Evolutionary conservation across 768 basidiomycete species (phyloP), one percentile per base, ranked within the genome.

Genomic region (Favolaschia claudopus): DNA sequence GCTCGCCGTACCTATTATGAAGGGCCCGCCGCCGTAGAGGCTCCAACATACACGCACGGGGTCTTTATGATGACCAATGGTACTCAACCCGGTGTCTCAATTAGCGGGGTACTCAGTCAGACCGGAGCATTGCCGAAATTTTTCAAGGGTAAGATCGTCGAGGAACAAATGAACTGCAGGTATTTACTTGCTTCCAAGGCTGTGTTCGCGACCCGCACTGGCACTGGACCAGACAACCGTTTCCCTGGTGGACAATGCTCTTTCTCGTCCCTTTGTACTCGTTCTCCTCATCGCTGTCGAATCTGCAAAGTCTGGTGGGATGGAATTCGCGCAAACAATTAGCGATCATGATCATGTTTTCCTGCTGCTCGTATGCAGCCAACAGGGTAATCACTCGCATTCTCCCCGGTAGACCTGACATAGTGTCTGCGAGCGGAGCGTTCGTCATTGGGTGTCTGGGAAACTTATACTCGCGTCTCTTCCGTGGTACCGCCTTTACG

Each of bases 171-270:
- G 20, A 38, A 34, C 63, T 45, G 40, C 76, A 7, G 56, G 56
- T 27, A 69, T 71, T 55, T 67, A 67, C 5, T 72, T 42, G 22
- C 24, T 67, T 75, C 55, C 51, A 70, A 90, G 91, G 90, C 24
- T 96, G 93, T 71, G 83, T 85, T 62, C 86, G 93, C 43, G 82
- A 92, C 57, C 84, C 89, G 3, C 69, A 70, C 22, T 92, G 89
- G 88, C 85, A 86, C 3, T 93, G 91, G 89, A 90, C 81, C 74
- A 81, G 85, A 63, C 89, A 91, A 65, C 82, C 87, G 5, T 81
- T 93, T 67, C 94, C 93, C 1, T 89, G 85, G 85, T 94, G 91
- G 90, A 80, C 87, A n/a, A 71, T 89, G 64, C 84, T 91, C 69
- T 74, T 89, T 71, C 78, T 94, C 32, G 92, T 93, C 22, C 93